These are phyloP conservation scores for Priceomyces carsonii DNA, from an alignment of 805 yeast genomes.

Conservation along the genomic window DNA sequence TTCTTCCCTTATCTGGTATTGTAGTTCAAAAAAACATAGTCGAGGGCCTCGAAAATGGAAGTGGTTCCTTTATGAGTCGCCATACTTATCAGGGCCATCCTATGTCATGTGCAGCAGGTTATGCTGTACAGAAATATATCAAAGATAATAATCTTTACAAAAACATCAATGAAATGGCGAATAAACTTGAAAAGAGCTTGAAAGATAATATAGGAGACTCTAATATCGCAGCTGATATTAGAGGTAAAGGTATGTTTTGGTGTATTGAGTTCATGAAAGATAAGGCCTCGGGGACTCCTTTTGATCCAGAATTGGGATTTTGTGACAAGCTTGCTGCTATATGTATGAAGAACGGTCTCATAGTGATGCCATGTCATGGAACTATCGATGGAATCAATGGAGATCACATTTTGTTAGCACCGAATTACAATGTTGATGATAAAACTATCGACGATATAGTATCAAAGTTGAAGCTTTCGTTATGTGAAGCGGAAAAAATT, in stretches of 20 bases:
- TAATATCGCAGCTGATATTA: constrained; percentile 49
- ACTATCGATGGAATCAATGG: constrained; percentile 26
- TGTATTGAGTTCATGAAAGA: constrained; percentile 56
- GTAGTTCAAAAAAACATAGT: constrained; percentile 11
- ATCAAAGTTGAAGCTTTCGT: no score
- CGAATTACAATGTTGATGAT: no score
- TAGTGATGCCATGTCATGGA: constrained; percentile 47
- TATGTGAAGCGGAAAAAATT: no score
- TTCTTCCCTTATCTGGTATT: constrained; percentile 48
- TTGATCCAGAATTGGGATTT: constrained; percentile 33
- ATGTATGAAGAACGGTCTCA: constrained; percentile 44
- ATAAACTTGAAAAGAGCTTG: constrained; percentile 39
- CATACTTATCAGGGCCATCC: constrained; percentile 54
- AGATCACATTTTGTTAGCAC: constrained; percentile 46
- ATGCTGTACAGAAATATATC: constrained; percentile 44
- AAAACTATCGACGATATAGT: no score
- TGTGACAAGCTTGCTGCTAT: constrained; percentile 33
- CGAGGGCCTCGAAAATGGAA: not conserved
- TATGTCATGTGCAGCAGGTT: constrained; percentile 47
- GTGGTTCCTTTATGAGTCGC: constrained; percentile 35
- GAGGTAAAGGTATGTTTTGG: constrained; percentile 63
- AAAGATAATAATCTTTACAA: constrained; percentile 30
- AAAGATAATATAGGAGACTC: constrained; percentile 13
- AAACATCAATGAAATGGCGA: constrained; percentile 47
- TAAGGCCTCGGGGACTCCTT: constrained; percentile 49